Evolutionary conservation across 495 filamentous ascomycete species (phyloP).

Genomic region (Lentithecium fluviatile): DNA sequence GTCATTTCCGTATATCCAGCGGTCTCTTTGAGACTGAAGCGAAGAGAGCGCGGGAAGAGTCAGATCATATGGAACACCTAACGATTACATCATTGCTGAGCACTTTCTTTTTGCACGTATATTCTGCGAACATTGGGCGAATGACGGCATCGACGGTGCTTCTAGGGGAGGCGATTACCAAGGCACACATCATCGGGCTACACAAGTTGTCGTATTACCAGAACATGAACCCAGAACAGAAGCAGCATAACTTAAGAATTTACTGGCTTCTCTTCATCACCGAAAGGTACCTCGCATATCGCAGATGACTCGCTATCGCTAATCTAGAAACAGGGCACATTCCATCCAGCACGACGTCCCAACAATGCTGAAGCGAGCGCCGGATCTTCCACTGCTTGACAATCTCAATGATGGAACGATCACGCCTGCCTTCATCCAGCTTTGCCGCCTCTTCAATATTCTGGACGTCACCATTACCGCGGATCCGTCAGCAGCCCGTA

Average conservation of each 20-base stretch:
- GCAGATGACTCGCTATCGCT: neutral
- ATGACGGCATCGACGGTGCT: constrained; percentile 46
- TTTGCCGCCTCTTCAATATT: constrained; percentile 49
- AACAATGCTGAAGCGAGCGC: constrained; percentile 42
- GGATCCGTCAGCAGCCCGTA: constrained; percentile 27
- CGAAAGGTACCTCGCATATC: constrained; percentile 37
- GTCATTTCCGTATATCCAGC: constrained; percentile 24
- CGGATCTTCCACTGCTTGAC: constrained; percentile 37
- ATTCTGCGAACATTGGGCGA: constrained; percentile 48
- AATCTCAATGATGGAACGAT: constrained; percentile 37
- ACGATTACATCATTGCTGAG: constrained; percentile 41
- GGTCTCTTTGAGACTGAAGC: constrained; percentile 27
- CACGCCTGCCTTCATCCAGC: constrained; percentile 46
- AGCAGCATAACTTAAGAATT: constrained; percentile 46
- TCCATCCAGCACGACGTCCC: constrained; percentile 50
- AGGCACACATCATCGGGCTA: constrained; percentile 49
- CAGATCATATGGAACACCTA: constrained; percentile 31
- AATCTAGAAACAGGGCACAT: constrained; percentile 37
- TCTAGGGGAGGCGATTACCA: constrained; percentile 49
- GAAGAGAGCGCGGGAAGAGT: constrained; percentile 7
- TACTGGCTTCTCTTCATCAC: constrained; percentile 51
- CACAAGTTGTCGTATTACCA: constrained; percentile 46
- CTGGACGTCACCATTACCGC: constrained; percentile 42
- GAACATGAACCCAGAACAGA: constrained; percentile 34
- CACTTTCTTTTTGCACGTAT: constrained; percentile 51